phyloP scores from a whole-genome alignment of 371 early-diverging fungal genomes.

The Mucor ambiguus region DNA sequence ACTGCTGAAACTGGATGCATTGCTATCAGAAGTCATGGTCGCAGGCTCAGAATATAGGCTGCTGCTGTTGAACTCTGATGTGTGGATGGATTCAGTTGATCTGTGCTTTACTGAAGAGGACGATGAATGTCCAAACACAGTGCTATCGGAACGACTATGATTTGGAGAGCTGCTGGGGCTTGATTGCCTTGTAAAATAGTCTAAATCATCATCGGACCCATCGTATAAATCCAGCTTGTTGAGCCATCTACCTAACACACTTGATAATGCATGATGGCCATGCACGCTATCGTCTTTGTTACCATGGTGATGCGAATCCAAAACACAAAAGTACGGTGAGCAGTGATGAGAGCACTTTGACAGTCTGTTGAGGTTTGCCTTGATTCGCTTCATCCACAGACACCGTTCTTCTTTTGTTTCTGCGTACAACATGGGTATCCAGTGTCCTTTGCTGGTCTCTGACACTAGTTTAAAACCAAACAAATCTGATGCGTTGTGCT shows the following conservation, averaged over 20 bases:
- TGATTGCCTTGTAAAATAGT: neutral
- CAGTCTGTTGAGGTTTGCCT: neutral
- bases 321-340: neutral
- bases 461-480: constrained; percentile 15
- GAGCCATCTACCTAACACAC: neutral
- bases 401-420: constrained; percentile 13
- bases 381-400: constrained; percentile 9
- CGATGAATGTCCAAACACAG: neutral
- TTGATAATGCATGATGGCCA: neutral
- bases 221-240: neutral
- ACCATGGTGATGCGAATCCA: neutral
- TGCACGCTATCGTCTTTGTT: neutral
- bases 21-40: neutral
- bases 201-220: neutral
- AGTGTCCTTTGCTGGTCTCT: constrained; percentile 15
- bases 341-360: neutral
- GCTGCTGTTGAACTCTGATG: neutral
- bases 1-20: neutral
- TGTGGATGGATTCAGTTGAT: neutral
- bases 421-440: constrained; percentile 22
- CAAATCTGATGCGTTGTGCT: neutral
- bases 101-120: neutral
- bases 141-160: constrained; percentile 5
- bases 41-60: neutral
- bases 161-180: neutral